Percentiles rank a stretch among this genome's conserved stretches.
phyloP scores from a whole-genome alignment of 257 asterid species.

The Scutellaria minor region DNA sequence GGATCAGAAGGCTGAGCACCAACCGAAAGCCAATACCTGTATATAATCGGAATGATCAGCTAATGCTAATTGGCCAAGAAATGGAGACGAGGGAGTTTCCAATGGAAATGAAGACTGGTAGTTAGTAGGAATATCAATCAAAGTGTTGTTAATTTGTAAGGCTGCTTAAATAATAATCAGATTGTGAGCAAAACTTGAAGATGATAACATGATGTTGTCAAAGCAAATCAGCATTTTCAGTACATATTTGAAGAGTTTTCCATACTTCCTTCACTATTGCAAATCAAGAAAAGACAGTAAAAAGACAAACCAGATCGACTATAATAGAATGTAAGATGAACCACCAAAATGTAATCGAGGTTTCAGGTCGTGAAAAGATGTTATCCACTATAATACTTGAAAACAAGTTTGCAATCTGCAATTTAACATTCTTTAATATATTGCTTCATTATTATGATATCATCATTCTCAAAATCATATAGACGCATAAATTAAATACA shows the following conservation, averaged over 20 bases:
- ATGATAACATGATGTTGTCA: neutral
- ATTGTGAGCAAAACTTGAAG: neutral
- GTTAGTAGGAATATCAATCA: neutral
- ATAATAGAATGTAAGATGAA: too few species aligned
- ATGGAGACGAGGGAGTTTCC: neutral
- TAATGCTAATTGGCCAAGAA: neutral
- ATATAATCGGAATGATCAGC: slow-evolving; percentile 25
- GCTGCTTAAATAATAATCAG: slow-evolving; percentile 16
- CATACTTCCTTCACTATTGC: neutral
- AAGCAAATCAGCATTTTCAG: neutral
- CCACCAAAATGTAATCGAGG: too few species aligned
- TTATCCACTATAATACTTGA: neutral
- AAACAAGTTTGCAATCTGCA: neutral
- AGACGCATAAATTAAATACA: neutral
- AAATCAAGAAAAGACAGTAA: neutral
- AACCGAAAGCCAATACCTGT: slow-evolving; percentile 93
- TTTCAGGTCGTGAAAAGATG: neutral
- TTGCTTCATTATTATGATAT: neutral
- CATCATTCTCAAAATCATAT: neutral
- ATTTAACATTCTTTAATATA: slow-evolving; percentile 16
- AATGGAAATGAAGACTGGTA: slow-evolving; percentile 13
- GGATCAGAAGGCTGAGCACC: slow-evolving; percentile 98
- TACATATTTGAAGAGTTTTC: neutral
- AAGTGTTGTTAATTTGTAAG: neutral
- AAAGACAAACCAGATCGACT: too few species aligned